Conservation (phyloP, 2,329 filamentous ascomycete species). For the Emergomyces pasteurianus region DNA sequence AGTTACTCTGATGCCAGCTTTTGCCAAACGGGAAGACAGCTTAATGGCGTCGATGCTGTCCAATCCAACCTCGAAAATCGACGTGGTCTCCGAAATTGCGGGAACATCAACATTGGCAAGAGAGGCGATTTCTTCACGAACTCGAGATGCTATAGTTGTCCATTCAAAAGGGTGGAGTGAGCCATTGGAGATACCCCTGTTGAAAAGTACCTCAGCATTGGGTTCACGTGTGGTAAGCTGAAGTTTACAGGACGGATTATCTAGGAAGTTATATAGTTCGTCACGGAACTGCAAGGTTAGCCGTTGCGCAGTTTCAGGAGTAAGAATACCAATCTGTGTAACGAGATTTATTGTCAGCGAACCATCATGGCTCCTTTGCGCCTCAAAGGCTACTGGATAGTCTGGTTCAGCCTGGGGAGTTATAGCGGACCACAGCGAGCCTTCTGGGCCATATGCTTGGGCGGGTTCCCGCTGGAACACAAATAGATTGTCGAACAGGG, state of each 20-base stretch:
- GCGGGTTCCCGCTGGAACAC: conserved; percentile 55
- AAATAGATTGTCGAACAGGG: conserved; percentile 70
- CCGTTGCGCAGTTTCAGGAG: conserved; percentile 21
- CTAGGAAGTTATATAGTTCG: conserved; percentile 25
- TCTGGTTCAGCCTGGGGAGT: conserved; percentile 44
- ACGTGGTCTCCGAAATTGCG: conserved; percentile 46
- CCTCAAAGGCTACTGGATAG: conserved; percentile 69
- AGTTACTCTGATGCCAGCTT: conserved; percentile 46
- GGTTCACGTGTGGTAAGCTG: neutral
- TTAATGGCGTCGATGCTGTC: conserved; percentile 92
- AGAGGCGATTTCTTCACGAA: conserved; percentile 52
- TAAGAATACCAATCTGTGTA: conserved; percentile 38
- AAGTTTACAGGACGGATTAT: conserved; percentile 1
- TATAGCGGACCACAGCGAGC: conserved; percentile 43
- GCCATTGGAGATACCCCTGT: neutral
- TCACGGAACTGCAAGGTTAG: conserved; percentile 35
- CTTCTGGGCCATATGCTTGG: conserved; percentile 12
- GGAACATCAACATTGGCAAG: conserved; percentile 45
- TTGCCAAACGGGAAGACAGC: conserved; percentile 59
- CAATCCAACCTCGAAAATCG: conserved; percentile 70
- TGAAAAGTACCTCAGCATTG: neutral
- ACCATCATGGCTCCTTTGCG: conserved; percentile 41
- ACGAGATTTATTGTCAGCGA: conserved; percentile 48
- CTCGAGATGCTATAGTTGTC: conserved; percentile 39
- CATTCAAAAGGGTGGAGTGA: conserved; percentile 40